Evolutionary conservation across 768 basidiomycete genomes (phyloP).

Genomic region (Plicaturopsis crispa): DNA sequence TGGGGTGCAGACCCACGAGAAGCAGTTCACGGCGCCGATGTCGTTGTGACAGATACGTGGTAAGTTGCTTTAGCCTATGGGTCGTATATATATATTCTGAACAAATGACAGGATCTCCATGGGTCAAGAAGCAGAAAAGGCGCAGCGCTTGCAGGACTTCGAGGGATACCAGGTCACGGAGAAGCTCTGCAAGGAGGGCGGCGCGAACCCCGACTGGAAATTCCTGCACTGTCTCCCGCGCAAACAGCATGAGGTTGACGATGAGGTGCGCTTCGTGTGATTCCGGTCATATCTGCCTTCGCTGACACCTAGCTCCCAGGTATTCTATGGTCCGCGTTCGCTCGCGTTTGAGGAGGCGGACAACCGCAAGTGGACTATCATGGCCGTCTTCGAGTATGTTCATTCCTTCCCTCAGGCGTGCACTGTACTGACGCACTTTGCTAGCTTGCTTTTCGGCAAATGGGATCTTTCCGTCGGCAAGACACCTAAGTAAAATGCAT

Average conservation of each 20-base stretch:
- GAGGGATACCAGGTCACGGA: conserved; percentile 93
- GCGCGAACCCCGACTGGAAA: conserved; percentile 82
- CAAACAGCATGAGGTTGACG: conserved; percentile 90
- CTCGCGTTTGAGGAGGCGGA: conserved; percentile 92
- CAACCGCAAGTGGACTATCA: conserved; percentile 96
- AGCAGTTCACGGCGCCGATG: conserved; percentile 84
- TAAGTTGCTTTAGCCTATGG: conserved; percentile 26
- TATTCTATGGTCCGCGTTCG: conserved; percentile 89
- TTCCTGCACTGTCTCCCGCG: conserved; percentile 96
- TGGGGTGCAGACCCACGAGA: conserved; percentile 78
- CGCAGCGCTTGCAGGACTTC: conserved; percentile 79
- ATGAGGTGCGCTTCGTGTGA: conserved; percentile 52
- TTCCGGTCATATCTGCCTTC: background rate
- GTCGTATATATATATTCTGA: background rate
- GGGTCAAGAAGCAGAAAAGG: conserved; percentile 96
- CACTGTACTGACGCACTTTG: background rate
- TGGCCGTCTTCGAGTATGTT: conserved; percentile 84
- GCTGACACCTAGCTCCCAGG: conserved; percentile 34
- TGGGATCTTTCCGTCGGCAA: no score
- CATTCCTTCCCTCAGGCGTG: conserved; percentile 1
- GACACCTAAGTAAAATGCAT: no score
- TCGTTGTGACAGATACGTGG: conserved; percentile 99
- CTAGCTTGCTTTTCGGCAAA: conserved; percentile 35
- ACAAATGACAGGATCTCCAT: conserved; percentile 77
- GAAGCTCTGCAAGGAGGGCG: conserved; percentile 69